A percentile compares a stretch with the other conserved stretches of the same genome.
These are phyloP conservation scores for Durio zibethinus DNA, from an alignment of 345 rosid genomes.

Conservation along the genomic window DNA sequence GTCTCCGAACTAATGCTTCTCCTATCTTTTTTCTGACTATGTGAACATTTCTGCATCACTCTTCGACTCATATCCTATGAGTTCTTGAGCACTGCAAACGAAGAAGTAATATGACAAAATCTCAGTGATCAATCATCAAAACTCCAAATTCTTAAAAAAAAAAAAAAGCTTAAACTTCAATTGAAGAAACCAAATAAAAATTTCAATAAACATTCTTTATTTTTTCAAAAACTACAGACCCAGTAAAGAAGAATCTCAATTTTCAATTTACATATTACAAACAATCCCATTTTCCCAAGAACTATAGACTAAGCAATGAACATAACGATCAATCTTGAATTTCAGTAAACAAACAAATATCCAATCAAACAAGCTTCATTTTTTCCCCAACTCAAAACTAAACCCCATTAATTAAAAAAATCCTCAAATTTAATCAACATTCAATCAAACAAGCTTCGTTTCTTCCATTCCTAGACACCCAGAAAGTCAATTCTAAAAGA, in stretches of 20 bases:
- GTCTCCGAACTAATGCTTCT: neutral
- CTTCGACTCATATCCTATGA: neutral
- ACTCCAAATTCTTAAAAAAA: neutral
- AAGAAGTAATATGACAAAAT: neutral
- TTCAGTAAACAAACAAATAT: neutral
- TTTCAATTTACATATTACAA: neutral
- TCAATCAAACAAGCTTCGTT: neutral
- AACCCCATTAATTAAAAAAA: neutral
- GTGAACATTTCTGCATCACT: neutral
- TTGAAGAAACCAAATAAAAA: neutral
- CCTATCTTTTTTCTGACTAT: neutral
- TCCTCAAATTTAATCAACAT: neutral
- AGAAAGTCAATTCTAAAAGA: neutral
- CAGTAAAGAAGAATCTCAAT: neutral
- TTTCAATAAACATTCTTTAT: neutral
- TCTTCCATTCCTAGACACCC: neutral
- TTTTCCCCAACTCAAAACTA: neutral
- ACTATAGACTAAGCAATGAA: neutral
- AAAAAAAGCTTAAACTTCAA: neutral
- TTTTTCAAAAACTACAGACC: neutral
- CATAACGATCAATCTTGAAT: neutral
- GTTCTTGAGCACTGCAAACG: neutral
- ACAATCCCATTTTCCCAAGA: neutral
- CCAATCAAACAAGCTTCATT: neutral
- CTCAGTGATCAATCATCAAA: slow-evolving; percentile 1